Conservation (phyloP, 192 early-diverging fungal species). For the Umbelopsis ramanniana region DNA sequence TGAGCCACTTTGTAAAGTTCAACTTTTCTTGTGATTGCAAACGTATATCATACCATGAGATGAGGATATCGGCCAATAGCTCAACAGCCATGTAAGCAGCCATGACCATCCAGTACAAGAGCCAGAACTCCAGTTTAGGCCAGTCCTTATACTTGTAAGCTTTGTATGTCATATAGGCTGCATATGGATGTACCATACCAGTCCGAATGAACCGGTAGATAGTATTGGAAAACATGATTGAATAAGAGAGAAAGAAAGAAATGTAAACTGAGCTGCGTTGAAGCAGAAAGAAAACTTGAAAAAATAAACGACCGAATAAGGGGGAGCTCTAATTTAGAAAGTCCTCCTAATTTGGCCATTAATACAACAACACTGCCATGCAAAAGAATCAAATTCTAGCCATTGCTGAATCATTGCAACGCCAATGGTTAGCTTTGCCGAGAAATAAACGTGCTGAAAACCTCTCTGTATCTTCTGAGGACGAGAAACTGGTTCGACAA, state of each 20-base stretch:
- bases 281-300: background rate
- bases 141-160: background rate
- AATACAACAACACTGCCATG: background rate
- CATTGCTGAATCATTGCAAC: background rate
- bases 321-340: background rate
- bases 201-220: slow-evolving; percentile 4
- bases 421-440: background rate
- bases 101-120: slow-evolving; percentile 19
- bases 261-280: background rate
- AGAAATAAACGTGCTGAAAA: background rate
- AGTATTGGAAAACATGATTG: background rate
- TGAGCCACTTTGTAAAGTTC: no score
- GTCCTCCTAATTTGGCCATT: background rate
- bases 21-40: background rate
- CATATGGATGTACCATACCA: slow-evolving; percentile 12
- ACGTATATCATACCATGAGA: background rate
- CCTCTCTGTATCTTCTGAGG: background rate
- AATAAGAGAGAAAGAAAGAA: background rate
- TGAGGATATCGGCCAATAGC: background rate
- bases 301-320: slow-evolving; percentile 16
- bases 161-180: slow-evolving; percentile 12
- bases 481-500: background rate
- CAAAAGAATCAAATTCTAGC: background rate
- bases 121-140: background rate
- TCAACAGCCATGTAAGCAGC: slow-evolving; percentile 14